Conservation (phyloP, 257 asterid genomes). For the Fraxinus americana region DNA sequence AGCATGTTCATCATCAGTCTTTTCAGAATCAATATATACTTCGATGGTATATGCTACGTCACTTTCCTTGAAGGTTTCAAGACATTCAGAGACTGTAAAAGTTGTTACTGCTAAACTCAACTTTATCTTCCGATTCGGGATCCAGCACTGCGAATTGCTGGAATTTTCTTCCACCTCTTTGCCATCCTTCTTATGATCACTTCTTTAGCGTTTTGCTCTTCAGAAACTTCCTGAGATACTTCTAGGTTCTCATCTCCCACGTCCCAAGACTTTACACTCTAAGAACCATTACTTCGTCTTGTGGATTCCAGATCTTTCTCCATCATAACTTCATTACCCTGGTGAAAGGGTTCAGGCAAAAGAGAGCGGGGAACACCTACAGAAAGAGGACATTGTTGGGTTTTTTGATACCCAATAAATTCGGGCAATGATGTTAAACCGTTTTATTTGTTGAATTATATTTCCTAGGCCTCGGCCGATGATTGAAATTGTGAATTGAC, state of each 20-base stretch:
- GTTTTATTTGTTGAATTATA: too few species aligned
- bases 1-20: background rate
- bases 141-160: slow-evolving; percentile 24
- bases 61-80: slow-evolving; percentile 38
- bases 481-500: too few species aligned
- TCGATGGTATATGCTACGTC: slow-evolving; percentile 46
- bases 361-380: slow-evolving; percentile 24
- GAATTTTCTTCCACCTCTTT: slow-evolving; percentile 24
- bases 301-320: background rate
- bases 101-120: slow-evolving; percentile 8
- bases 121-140: slow-evolving; percentile 27
- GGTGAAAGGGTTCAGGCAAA: slow-evolving; percentile 22
- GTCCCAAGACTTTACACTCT: slow-evolving; percentile 13
- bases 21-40: slow-evolving; percentile 42
- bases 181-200: slow-evolving; percentile 17
- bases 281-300: slow-evolving; percentile 17
- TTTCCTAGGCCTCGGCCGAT: too few species aligned
- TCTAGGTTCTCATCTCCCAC: too few species aligned
- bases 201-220: too few species aligned
- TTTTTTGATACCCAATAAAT: too few species aligned
- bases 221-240: too few species aligned
- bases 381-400: slow-evolving; percentile 9
- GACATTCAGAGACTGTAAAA: slow-evolving; percentile 26
- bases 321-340: slow-evolving; percentile 19
- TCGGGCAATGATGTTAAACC: too few species aligned